A percentile compares a stretch with the other conserved stretches of the same genome.
phyloP scores from a whole-genome alignment of 2,329 filamentous ascomycete species.

The Pseudogymnoascus sp. region DNA sequence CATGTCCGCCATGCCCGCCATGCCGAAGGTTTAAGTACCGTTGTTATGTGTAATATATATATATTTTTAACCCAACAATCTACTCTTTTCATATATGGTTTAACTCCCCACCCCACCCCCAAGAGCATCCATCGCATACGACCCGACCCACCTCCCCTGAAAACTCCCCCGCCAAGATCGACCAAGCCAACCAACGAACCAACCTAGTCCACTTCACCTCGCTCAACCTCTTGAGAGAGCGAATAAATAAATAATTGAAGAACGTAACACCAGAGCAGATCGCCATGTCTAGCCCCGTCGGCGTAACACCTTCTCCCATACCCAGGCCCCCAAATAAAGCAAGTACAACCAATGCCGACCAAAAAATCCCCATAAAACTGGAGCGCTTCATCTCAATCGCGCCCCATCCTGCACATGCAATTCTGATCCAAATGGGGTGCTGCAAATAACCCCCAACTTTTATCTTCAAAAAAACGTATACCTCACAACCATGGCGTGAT shows the following conservation, averaged over 20 bases:
- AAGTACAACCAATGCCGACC: not conserved
- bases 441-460: not conserved
- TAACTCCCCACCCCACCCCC: not conserved
- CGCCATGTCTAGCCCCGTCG: not conserved
- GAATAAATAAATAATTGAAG: not conserved
- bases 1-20: not conserved
- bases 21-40: not conserved
- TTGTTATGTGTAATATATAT: not conserved
- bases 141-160: not conserved
- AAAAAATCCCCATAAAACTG: not conserved
- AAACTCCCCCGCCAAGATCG: not conserved
- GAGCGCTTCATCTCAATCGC: not conserved
- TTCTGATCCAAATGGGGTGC: not conserved
- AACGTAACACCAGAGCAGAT: not conserved
- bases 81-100: slow-evolving; percentile 4
- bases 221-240: not conserved
- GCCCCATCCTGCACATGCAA: not conserved
- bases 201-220: not conserved
- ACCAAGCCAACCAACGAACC: not conserved
- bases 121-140: not conserved
- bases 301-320: not conserved
- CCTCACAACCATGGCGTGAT: not conserved
- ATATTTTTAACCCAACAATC: slow-evolving; percentile 2
- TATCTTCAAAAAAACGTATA: not conserved
- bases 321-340: not conserved